Base-by-base conservation (phyloP, 192 early-diverging fungal genomes). In the Coemansia sp. region DNA sequence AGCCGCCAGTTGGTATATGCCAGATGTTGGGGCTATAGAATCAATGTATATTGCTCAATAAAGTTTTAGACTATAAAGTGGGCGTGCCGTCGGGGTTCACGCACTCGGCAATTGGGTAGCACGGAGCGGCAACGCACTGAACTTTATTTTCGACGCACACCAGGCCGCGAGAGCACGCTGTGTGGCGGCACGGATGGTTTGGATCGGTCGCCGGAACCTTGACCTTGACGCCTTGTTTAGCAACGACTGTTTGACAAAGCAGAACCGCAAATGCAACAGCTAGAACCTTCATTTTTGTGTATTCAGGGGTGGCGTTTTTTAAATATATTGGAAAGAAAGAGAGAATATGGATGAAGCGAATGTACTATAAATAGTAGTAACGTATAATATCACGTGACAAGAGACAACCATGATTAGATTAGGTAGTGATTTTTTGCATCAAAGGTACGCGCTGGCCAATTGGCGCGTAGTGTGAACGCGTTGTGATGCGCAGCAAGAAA, bases 381-480 rank as follows among this genome's bases (percentile, higher is more conserved):
- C 41, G 5, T 45, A 45, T 45, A 45, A 3, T 3, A 3, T 55
- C 53, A 55, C 53, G 53, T 55, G 53, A 25, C 2, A 27, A 25
- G 7, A 11, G 24, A 29, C 29, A 55, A 3, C 29, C 25, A 10
- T 2, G 25, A 55, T 55, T 55, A n/a, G 53, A 55, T 15, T 24
- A 4, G 15, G 53, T 6, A 23, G 43, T 45, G 41, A 45, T 45
- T 45, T 45, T n/a, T 38, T 21, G 21, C 21, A 52, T 50, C 27
- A 59, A 19, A 9, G 41, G 19, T 37, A 60, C 39, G n/a, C 56
- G 24, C 23, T 32, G 41, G 25, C 65, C 49, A 24, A 62, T 49
- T 7, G n/a, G 48, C 47, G 60, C 60, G 48, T 5, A 60, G 22
- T 15, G 32, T 60, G 25, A 60, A 60, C 60, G 41, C 60, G 60